A percentile compares a stretch with the other conserved stretches of the same genome.
phyloP scores from a whole-genome alignment of 306 rosid genomes.

The Vicia villosa region DNA sequence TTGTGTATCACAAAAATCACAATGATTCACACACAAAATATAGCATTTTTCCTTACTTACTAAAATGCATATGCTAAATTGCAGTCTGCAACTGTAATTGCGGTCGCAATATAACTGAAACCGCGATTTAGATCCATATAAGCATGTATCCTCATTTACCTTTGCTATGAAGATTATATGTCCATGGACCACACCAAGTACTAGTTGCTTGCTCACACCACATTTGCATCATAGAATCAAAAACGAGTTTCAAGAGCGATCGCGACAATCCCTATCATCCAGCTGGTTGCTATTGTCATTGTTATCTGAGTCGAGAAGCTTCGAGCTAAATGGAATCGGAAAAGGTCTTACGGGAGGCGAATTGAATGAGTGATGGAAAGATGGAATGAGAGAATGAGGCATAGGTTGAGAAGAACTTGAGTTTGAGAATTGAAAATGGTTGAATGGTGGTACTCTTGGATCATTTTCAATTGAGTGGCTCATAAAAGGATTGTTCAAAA shows the following conservation, averaged over 20 bases:
- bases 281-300: conserved; percentile 12
- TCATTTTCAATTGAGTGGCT: conserved; percentile 43
- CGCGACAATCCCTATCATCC: conserved; percentile 29
- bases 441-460: conserved; percentile 47
- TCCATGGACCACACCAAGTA: conserved; percentile 9
- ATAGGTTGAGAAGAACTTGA: conserved; percentile 39
- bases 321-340: conserved; percentile 46
- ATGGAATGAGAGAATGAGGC: conserved; percentile 49
- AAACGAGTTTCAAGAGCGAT: conserved; percentile 39
- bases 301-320: conserved; percentile 43
- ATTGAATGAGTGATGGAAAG: conserved; percentile 47
- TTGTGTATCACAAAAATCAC: background rate
- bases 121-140: background rate
- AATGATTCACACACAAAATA: background rate
- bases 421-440: conserved; percentile 58
- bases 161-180: background rate
- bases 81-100: background rate
- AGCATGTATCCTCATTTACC: background rate
- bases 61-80: background rate
- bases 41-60: background rate
- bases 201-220: conserved; percentile 13
- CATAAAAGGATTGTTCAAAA: conserved; percentile 50
- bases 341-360: conserved; percentile 50
- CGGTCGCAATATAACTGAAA: background rate
- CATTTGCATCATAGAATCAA: conserved; percentile 11